These are phyloP conservation scores for Paraglomus occultum DNA, from an alignment of 192 early-diverging fungal genomes.

Conservation along the genomic window DNA sequence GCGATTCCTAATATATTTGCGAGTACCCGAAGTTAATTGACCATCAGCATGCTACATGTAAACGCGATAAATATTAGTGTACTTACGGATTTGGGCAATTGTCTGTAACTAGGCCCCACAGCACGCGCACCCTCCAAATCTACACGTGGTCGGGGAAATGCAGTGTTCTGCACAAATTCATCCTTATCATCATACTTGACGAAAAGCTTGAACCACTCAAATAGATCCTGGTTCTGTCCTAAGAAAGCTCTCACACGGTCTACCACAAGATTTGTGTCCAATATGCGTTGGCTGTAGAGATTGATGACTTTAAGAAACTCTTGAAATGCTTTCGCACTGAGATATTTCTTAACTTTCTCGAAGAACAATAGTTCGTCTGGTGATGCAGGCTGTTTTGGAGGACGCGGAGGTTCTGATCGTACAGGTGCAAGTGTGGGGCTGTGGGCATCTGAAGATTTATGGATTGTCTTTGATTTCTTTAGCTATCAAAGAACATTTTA, in stretches of 20 bases:
- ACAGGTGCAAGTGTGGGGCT: neutral
- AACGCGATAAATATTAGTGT: neutral
- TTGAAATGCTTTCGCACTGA: slow-evolving; percentile 87
- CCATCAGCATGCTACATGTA: neutral
- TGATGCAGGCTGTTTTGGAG: slow-evolving; percentile 35
- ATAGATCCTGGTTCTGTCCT: slow-evolving; percentile 76
- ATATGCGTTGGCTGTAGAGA: slow-evolving; percentile 89
- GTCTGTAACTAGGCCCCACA: slow-evolving; percentile 73
- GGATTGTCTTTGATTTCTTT: slow-evolving; percentile 23
- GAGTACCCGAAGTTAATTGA: slow-evolving; percentile 1
- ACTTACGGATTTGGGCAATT: slow-evolving; percentile 63
- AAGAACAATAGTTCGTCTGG: slow-evolving; percentile 92
- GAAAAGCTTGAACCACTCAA: slow-evolving; percentile 93
- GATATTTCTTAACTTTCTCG: slow-evolving; percentile 83
- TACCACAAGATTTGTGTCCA: slow-evolving; percentile 80
- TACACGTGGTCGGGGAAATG: slow-evolving; percentile 56
- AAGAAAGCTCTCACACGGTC: slow-evolving; percentile 87
- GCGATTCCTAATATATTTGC: slow-evolving; percentile 40
- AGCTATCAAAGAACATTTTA: slow-evolving; percentile 4
- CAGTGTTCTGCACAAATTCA: slow-evolving; percentile 61
- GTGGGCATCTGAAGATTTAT: slow-evolving; percentile 8
- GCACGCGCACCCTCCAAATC: slow-evolving; percentile 60
- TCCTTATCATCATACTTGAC: slow-evolving; percentile 80
- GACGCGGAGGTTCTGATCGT: neutral
- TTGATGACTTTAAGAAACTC: slow-evolving; percentile 97